These are phyloP conservation scores for Phragmites australis DNA, from an alignment of 176 grass and related monocot genomes.

Conservation along the genomic window DNA sequence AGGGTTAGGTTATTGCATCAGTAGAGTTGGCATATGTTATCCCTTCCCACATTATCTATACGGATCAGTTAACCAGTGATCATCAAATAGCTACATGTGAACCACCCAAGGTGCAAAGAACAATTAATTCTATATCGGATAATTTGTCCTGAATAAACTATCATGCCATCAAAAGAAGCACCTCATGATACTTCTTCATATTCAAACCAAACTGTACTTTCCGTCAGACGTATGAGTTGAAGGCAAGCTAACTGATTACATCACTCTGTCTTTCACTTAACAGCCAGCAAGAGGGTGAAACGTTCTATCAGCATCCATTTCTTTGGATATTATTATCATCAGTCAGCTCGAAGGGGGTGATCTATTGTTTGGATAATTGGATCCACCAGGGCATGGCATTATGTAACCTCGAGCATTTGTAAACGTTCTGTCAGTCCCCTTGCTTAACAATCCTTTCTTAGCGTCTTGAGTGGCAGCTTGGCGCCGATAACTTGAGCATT, in stretches of 20 bases:
- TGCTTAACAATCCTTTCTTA: conserved; percentile 1
- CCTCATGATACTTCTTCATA: neutral
- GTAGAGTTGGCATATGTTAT: conserved; percentile 5
- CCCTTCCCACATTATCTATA: conserved; percentile 10
- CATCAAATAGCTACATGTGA: conserved; percentile 18
- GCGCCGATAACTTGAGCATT: conserved; percentile 12
- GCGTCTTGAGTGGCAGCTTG: conserved; percentile 9
- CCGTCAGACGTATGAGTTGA: conserved; percentile 5
- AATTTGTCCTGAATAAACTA: conserved; percentile 14
- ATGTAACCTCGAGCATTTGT: too few species aligned
- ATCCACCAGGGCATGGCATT: conserved; percentile 49
- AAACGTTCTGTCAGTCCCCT: conserved; percentile 31
- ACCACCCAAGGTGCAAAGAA: conserved; percentile 32
- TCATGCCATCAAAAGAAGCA: neutral
- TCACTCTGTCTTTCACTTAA: conserved; percentile 20
- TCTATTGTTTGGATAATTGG: conserved; percentile 47
- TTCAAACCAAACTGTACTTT: conserved; percentile 16
- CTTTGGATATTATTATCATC: neutral
- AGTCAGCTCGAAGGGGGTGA: conserved; percentile 38
- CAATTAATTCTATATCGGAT: neutral
- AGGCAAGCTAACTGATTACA: conserved; percentile 36
- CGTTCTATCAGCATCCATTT: conserved; percentile 22
- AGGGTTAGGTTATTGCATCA: conserved; percentile 7
- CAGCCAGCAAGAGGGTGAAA: conserved; percentile 45
- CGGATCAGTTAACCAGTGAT: neutral